phyloP scores from a whole-genome alignment of 2,329 filamentous ascomycete genomes.

The Thielaviopsis musarum region DNA sequence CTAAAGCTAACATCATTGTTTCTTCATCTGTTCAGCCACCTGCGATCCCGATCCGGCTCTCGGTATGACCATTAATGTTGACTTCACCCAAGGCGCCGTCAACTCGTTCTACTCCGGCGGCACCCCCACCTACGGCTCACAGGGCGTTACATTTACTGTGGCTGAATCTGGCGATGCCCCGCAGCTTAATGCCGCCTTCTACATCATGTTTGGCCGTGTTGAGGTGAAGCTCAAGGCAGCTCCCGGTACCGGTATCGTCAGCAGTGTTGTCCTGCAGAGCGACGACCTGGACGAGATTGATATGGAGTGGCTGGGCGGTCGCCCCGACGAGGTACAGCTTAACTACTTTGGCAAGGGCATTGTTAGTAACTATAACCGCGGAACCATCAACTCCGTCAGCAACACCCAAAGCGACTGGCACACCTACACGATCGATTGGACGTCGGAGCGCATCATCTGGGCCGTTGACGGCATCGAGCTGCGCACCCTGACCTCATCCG shows the following conservation, averaged over 20 bases:
- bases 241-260: constrained; percentile 81
- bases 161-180: constrained; percentile 64
- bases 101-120: constrained; percentile 61
- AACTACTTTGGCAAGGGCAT: constrained; percentile 96
- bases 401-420: constrained; percentile 61
- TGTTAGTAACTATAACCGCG: constrained; percentile 72
- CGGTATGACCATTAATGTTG: constrained; percentile 64
- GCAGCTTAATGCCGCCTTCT: constrained; percentile 77
- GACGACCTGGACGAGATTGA: constrained; percentile 93
- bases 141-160: constrained; percentile 73
- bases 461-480: constrained; percentile 63
- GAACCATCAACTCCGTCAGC: constrained; percentile 53
- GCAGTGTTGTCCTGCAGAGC: constrained; percentile 77
- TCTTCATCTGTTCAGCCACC: constrained; percentile 22
- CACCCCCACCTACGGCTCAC: constrained; percentile 48
- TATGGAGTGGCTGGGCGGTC: constrained; percentile 83
- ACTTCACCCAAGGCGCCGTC: constrained; percentile 65
- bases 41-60: constrained; percentile 69
- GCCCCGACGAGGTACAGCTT: constrained; percentile 64
- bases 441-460: constrained; percentile 69
- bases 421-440: constrained; percentile 90
- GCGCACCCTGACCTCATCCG: constrained; percentile 52
- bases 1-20: constrained; percentile 1
- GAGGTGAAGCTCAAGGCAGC: constrained; percentile 74
- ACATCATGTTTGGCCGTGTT: constrained; percentile 97